Base-by-base conservation (phyloP, 345 rosid genomes). In the Eucalyptus erythrocorys region DNA sequence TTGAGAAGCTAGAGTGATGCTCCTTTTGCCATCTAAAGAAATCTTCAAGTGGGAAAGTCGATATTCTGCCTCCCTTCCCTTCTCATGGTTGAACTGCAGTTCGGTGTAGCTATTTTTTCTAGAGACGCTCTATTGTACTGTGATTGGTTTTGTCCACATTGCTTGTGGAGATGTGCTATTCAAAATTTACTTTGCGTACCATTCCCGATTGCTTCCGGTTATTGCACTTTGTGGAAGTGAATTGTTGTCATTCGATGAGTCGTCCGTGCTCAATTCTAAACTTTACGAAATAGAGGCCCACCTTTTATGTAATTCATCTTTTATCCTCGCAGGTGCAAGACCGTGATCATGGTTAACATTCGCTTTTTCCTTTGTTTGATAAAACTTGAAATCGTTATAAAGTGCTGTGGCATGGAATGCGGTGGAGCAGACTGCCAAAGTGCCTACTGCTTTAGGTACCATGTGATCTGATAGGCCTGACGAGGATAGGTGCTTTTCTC, bases 1-100 rank as follows among this genome's bases (percentile, higher is more conserved):
- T 97, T 87, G 99, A 96, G 93, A 97, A 97, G 94, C 94, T 97
- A 64, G 98, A 97, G 87, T 96, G 91, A 94, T 79, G 85, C 21
- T 76, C 47, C 47, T 76, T 0, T 40, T 76, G 0, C 82, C 27
- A 34, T 34, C 47, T 76, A 76, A 76, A 37, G 82, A 40, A 40
- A 76, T 76, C 82, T 76, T 40, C 30, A 40, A 76, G 82, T 76
- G 82, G 82, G 47, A 40, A 37, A 76, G 0, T 76, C 0, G 82
- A 40, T 40, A 21, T 76, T 40, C 82, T 76, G 47, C 47, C 47
- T 76, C 82, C 27, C 82, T 71, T 22, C 27, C 47, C 15, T 22
- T 0, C 15, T 76, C 15, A 1, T 6, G 40, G 76, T 64, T 64
- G 76, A 1, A 64, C 37, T 12, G 32, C 82, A 76, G 82, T 76